Evolutionary conservation across 768 basidiomycete genomes (phyloP).

Genomic region (Xerocomellus dryophilus): DNA sequence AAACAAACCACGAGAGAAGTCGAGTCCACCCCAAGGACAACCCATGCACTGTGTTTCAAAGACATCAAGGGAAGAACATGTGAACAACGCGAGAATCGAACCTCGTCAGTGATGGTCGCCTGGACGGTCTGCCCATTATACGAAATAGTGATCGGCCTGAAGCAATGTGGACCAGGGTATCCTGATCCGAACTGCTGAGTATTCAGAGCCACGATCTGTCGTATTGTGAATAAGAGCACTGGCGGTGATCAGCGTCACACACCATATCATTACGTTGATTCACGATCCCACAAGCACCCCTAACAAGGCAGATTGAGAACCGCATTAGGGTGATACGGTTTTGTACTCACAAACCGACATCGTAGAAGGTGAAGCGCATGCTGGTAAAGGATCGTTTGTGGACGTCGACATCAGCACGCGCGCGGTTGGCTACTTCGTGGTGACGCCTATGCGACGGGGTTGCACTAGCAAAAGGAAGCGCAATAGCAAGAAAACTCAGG

Average conservation of each 20-base stretch:
- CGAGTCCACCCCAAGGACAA: constrained; percentile 65
- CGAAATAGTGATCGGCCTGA: constrained; percentile 56
- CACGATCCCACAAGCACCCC: constrained; percentile 53
- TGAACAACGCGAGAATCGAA: constrained; percentile 18
- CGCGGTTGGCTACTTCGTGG: constrained; percentile 46
- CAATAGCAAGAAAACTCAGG: constrained; percentile 35
- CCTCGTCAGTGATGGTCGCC: constrained; percentile 63
- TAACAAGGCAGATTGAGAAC: constrained; percentile 19
- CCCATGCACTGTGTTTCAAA: constrained; percentile 50
- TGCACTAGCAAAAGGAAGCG: constrained; percentile 35
- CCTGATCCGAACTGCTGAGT: constrained; percentile 49
- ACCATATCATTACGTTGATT: constrained; percentile 35
- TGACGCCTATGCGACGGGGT: constrained; percentile 34
- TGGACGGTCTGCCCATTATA: constrained; percentile 50
- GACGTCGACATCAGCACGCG: constrained; percentile 34
- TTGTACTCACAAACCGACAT: constrained; percentile 45
- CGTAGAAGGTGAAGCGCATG: constrained; percentile 52
- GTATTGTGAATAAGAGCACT: neutral
- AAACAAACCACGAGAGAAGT: constrained; percentile 69
- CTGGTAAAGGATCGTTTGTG: constrained; percentile 35
- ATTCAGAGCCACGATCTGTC: constrained; percentile 30
- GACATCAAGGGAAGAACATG: neutral
- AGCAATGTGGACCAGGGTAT: constrained; percentile 65
- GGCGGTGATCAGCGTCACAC: neutral
- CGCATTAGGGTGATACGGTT: neutral